phyloP scores from a whole-genome alignment of 192 early-diverging fungal species.

The Dispira simplex region DNA sequence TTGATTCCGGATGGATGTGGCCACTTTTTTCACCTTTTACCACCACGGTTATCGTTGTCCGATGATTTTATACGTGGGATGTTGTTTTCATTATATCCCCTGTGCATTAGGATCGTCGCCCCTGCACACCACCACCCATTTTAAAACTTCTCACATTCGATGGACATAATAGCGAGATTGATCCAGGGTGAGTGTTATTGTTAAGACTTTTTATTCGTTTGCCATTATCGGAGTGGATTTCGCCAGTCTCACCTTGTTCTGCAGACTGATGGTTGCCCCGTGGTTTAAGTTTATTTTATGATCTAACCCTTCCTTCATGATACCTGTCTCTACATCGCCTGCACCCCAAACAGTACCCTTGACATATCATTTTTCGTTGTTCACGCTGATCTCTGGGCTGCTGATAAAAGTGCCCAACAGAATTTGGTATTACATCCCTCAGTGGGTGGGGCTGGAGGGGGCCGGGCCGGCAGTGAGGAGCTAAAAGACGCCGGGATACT shows the following conservation, averaged over 20 bases:
- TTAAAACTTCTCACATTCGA: slow-evolving; percentile 37
- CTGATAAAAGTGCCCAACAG: slow-evolving; percentile 20
- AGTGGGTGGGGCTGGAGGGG: slow-evolving; percentile 1
- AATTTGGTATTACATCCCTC: slow-evolving; percentile 29
- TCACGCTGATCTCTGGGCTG: slow-evolving; percentile 30
- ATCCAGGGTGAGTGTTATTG: slow-evolving; percentile 30
- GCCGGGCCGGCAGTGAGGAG: not conserved
- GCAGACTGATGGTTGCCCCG: slow-evolving; percentile 13
- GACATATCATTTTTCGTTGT: slow-evolving; percentile 32
- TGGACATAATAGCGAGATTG: slow-evolving; percentile 27
- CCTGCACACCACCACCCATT: slow-evolving; percentile 52
- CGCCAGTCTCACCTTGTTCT: slow-evolving; percentile 8
- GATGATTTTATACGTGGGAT: too few species aligned
- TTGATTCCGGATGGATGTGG: too few species aligned
- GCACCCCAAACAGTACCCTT: slow-evolving; percentile 16
- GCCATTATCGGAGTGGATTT: slow-evolving; percentile 25
- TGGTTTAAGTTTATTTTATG: slow-evolving; percentile 27
- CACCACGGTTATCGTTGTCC: too few species aligned
- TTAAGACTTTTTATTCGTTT: slow-evolving; percentile 19
- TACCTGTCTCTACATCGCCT: slow-evolving; percentile 21
- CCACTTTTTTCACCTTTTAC: too few species aligned
- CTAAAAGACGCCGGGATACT: slow-evolving; percentile 4
- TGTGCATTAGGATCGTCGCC: slow-evolving; percentile 32
- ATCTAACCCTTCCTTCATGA: slow-evolving; percentile 24
- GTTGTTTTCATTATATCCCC: too few species aligned